Base-by-base conservation (phyloP, 352 stramenopile species). In the Phytophthora multivora region DNA sequence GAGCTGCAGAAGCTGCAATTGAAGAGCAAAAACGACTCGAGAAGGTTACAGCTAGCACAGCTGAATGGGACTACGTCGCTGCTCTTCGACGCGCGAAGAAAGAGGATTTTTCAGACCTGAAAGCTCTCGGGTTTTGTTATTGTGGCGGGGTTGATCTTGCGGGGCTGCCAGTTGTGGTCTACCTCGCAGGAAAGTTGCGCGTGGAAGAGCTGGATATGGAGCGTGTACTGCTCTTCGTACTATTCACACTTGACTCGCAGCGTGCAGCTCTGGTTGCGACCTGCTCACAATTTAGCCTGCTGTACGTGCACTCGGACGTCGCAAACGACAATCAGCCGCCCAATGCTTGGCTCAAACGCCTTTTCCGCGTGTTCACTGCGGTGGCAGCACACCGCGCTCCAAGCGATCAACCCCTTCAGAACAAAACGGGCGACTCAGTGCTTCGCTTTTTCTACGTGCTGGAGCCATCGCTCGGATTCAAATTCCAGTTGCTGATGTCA, bases 401-500 rank as follows among this genome's bases (percentile, higher is more conserved):
- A 6, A 71, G 31, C 19, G 57, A 66, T 30, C 62, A 31, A 15
- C 48, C 62, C 10, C 36, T 61, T 18, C 42, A 59, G 42, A 48
- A 50, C 28, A 42, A 88, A 51, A 77, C 45, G 13, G 25, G 21
- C 11, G 49, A 80, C 30, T 53, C 64, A 23, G 89, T 89, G 13
- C 55, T 96, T 40, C 70, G 73, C n/a, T 86, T 83, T 51, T 89
- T 93, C 40, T 96, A 94, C 69, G 69, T 96, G 40, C 70, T 94
- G 11, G 73, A 90, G 56, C 80, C 88, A 13, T 89, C 72, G 2
- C 63, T 93, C 51, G 87, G 81, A 57, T 67, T 95, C 42, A 93
- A 92, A 58, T 58, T 94, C 46, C 66, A 90, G 16, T 39, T 96
- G 36, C 77, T 91, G 2, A 61, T 91, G 39, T 75, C 79, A 36